Conservation (phyloP, 2,329 filamentous ascomycete species). For the Claviceps sp. region DNA sequence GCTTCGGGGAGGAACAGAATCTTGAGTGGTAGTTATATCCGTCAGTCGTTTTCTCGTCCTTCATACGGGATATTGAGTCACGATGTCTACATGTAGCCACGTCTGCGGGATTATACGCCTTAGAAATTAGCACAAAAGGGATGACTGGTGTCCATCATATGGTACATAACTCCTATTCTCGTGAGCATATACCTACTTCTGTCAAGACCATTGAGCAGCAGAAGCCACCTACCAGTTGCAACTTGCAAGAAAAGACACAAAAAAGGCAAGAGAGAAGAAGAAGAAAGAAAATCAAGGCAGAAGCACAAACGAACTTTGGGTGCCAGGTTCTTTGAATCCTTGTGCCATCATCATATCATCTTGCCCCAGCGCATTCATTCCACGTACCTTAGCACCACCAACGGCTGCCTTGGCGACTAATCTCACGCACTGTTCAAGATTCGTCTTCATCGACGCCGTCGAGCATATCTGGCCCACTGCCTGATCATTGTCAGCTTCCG, state of each 20-base stretch:
- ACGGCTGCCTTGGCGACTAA: constrained; percentile 60
- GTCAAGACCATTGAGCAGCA: not conserved
- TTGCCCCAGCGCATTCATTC: not conserved
- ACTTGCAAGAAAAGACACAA: not conserved
- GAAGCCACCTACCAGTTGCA: not conserved
- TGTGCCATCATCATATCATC: not conserved
- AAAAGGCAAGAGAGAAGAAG: too few species aligned
- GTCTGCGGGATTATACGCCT: not conserved
- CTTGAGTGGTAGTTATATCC: constrained; percentile 20
- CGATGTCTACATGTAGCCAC: not conserved
- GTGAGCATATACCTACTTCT: not conserved
- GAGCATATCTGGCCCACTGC: constrained; percentile 85
- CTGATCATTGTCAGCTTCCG: constrained; percentile 17
- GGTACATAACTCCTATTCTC: not conserved
- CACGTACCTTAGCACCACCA: constrained; percentile 60
- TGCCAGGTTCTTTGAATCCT: not conserved
- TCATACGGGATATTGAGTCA: too few species aligned
- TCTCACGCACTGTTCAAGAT: constrained; percentile 63
- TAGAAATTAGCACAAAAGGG: too few species aligned
- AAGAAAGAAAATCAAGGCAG: too few species aligned
- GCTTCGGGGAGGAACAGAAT: constrained; percentile 88
- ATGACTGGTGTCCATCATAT: too few species aligned
- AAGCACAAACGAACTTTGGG: not conserved
- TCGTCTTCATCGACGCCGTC: constrained; percentile 62
- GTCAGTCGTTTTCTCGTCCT: not conserved